Percentiles rank a stretch among this genome's conserved stretches.
Conservation (phyloP, 2,329 filamentous ascomycete genomes). For the Balansia obtecta region DNA sequence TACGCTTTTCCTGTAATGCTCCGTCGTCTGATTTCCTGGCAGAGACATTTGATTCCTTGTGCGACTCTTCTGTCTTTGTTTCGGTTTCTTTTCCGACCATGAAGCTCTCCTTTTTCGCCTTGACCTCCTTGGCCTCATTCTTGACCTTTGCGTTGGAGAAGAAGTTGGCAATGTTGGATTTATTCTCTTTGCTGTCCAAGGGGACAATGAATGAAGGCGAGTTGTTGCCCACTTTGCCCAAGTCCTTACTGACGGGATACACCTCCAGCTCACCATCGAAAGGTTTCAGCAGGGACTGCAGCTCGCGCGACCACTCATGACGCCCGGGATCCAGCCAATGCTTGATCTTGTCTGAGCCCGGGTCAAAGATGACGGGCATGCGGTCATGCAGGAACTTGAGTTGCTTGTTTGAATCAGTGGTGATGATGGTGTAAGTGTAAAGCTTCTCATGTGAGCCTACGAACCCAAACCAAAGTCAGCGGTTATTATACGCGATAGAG, state of each 20-base stretch:
- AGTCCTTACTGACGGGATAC: constrained; percentile 77
- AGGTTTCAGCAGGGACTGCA: constrained; percentile 70
- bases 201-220: constrained; percentile 75
- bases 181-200: constrained; percentile 74
- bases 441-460: constrained; percentile 42
- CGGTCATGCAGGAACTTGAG: constrained; percentile 81
- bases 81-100: not conserved
- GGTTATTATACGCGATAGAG: not conserved
- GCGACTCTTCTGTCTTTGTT: not conserved
- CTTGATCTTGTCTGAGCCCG: constrained; percentile 55
- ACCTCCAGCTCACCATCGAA: constrained; percentile 69
- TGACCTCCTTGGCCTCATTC: not conserved
- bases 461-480: not conserved
- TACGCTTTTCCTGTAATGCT: constrained; percentile 12
- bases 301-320: constrained; percentile 61
- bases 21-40: not conserved
- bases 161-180: constrained; percentile 88
- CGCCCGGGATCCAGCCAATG: constrained; percentile 68
- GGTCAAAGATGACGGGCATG: constrained; percentile 88
- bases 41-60: not conserved
- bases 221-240: constrained; percentile 90
- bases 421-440: constrained; percentile 91
- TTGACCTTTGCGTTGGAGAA: constrained; percentile 51
- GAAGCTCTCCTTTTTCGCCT: not conserved
- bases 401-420: constrained; percentile 73